Evolutionary conservation across 768 basidiomycete genomes (phyloP).

Genomic region (Kwoniella botswanensis): DNA sequence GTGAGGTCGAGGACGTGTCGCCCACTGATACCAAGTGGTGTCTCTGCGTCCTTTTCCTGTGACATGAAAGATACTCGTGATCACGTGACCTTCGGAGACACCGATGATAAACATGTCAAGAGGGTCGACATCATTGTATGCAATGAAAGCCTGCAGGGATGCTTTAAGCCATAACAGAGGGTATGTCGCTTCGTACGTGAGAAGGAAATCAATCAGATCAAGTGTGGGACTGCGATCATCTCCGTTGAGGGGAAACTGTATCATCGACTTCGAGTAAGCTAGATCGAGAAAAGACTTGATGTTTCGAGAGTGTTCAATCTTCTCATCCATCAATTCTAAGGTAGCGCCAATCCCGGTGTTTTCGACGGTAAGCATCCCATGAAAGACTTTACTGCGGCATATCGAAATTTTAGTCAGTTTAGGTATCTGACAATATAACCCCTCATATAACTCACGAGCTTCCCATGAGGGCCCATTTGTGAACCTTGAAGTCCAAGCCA

Average conservation of each 20-base stretch:
- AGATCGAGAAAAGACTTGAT: background rate
- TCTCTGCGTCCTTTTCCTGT: no score
- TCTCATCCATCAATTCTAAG: background rate
- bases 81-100: no score
- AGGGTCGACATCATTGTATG: background rate
- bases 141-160: background rate
- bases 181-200: conserved; percentile 4
- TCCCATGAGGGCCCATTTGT: background rate
- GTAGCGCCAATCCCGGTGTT: background rate
- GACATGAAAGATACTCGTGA: no score
- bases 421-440: background rate
- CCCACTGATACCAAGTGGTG: background rate
- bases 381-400: background rate
- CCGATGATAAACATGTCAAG: background rate
- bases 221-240: background rate
- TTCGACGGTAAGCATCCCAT: background rate
- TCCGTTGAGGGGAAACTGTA: background rate
- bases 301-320: background rate
- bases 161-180: background rate
- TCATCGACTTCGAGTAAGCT: background rate
- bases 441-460: background rate
- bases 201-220: background rate
- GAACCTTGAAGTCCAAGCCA: background rate
- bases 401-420: background rate
- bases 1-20: conserved; percentile 5